A percentile compares a stretch with the other conserved stretches of the same genome.
Evolutionary conservation across 441 rosid species (phyloP).

Genomic region (Adansonia rubrostipa): DNA sequence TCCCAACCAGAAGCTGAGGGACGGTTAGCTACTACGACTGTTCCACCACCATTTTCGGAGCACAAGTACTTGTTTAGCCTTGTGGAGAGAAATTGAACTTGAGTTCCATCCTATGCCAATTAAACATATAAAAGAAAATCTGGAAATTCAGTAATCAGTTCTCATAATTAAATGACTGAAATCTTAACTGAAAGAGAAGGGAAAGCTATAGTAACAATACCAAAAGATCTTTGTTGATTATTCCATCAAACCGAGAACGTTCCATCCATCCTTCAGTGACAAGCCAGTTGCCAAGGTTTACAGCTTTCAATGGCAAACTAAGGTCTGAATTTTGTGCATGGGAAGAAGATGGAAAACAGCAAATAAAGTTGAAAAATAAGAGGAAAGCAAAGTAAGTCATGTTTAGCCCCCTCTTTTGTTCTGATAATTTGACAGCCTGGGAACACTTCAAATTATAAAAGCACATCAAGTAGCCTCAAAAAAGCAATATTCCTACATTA

Average conservation of each 20-base stretch:
- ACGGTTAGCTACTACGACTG: slow-evolving; percentile 34
- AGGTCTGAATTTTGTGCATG: slow-evolving; percentile 16
- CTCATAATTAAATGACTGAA: neutral
- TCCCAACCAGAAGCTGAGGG: slow-evolving; percentile 39
- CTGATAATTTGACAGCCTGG: neutral
- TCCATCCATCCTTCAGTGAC: slow-evolving; percentile 53
- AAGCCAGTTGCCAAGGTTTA: slow-evolving; percentile 48
- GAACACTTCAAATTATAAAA: neutral
- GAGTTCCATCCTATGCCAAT: slow-evolving; percentile 42
- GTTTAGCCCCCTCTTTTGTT: neutral
- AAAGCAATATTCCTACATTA: neutral
- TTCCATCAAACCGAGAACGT: slow-evolving; percentile 39
- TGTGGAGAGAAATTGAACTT: slow-evolving; percentile 38
- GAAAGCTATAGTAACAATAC: slow-evolving; percentile 22
- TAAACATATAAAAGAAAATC: neutral
- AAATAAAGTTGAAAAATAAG: neutral
- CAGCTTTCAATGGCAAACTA: slow-evolving; percentile 38
- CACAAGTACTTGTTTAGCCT: slow-evolving; percentile 31
- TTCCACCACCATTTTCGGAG: slow-evolving; percentile 44
- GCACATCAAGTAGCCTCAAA: neutral
- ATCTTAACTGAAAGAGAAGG: neutral
- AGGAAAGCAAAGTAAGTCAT: neutral
- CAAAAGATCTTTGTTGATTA: slow-evolving; percentile 45
- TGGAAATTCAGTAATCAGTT: neutral
- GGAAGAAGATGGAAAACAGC: slow-evolving; percentile 17